These are phyloP conservation scores for Nannochloropsis salina DNA, from an alignment of 108 stramenopile species.

Conservation along the genomic window DNA sequence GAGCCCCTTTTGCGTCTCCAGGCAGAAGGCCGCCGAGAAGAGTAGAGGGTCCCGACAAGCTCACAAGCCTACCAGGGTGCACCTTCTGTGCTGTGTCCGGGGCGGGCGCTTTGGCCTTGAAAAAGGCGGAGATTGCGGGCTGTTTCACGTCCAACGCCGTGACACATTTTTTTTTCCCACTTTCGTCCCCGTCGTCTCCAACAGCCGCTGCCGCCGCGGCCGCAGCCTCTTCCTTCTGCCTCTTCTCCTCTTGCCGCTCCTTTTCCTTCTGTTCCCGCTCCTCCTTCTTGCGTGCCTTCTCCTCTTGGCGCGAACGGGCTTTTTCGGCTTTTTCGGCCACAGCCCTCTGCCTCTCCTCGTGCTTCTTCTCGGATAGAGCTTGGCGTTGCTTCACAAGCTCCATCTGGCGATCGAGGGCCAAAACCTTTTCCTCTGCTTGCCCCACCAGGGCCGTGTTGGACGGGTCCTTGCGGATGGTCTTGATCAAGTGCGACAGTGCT, in stretches of 20 bases:
- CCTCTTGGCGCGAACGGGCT: not conserved
- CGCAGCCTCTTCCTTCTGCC: conserved; percentile 27
- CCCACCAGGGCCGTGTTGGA: not conserved
- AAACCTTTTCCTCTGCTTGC: conserved; percentile 40
- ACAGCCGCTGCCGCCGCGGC: not conserved
- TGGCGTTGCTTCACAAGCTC: conserved; percentile 13
- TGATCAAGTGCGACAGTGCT: conserved; percentile 31
- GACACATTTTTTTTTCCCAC: not conserved
- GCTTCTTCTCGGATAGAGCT: conserved; percentile 26
- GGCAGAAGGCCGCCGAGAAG: not conserved
- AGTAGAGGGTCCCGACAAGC: not conserved
- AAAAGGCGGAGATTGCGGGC: not conserved
- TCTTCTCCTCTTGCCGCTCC: conserved; percentile 25
- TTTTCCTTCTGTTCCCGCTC: conserved; percentile 34
- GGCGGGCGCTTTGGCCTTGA: not conserved
- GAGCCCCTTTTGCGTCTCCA: not conserved
- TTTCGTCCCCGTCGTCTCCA: not conserved
- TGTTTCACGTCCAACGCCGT: not conserved
- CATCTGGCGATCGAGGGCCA: conserved; percentile 18
- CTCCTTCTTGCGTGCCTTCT: conserved; percentile 30
- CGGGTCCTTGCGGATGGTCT: conserved; percentile 9
- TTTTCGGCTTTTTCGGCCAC: conserved; percentile 21
- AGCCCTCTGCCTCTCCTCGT: conserved; percentile 4
- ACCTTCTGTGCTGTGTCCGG: not conserved
- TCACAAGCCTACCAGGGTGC: not conserved